Conservation (phyloP, 805 yeast species). For the Yamadazyma endophytica region DNA sequence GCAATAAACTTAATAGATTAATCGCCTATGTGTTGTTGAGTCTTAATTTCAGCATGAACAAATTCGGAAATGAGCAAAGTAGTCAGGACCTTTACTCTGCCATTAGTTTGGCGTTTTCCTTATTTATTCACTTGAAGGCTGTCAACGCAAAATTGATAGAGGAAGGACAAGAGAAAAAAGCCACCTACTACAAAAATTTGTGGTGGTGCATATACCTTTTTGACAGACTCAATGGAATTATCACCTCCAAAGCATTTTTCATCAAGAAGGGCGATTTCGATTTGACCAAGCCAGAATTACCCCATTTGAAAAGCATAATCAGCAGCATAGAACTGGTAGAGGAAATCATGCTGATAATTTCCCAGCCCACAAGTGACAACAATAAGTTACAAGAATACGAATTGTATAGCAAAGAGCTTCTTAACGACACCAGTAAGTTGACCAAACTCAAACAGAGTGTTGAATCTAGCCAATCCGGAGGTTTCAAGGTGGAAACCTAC, state of each 20-base stretch:
- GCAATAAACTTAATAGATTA: conserved; percentile 19
- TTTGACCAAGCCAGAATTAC: too few species aligned
- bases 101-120: conserved; percentile 9
- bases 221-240: conserved; percentile 28
- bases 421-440: too few species aligned
- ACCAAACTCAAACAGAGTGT: too few species aligned
- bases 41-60: conserved; percentile 21
- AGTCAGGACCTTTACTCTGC: conserved; percentile 27
- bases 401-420: neutral
- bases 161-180: conserved; percentile 1
- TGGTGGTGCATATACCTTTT: conserved; percentile 33
- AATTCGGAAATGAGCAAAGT: conserved; percentile 25
- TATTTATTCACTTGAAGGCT: conserved; percentile 7
- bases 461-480: too few species aligned
- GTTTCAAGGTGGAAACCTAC: too few species aligned
- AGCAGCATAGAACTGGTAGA: conserved; percentile 3
- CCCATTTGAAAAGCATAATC: too few species aligned
- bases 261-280: conserved; percentile 30
- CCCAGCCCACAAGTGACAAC: conserved; percentile 11
- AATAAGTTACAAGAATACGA: too few species aligned
- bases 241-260: conserved; percentile 23
- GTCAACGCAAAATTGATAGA: conserved; percentile 4
- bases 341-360: conserved; percentile 5
- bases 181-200: conserved; percentile 19
- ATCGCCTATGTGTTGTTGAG: conserved; percentile 19